Conservation (phyloP, 2,329 filamentous ascomycete genomes). For the Chaetomium sp. region DNA sequence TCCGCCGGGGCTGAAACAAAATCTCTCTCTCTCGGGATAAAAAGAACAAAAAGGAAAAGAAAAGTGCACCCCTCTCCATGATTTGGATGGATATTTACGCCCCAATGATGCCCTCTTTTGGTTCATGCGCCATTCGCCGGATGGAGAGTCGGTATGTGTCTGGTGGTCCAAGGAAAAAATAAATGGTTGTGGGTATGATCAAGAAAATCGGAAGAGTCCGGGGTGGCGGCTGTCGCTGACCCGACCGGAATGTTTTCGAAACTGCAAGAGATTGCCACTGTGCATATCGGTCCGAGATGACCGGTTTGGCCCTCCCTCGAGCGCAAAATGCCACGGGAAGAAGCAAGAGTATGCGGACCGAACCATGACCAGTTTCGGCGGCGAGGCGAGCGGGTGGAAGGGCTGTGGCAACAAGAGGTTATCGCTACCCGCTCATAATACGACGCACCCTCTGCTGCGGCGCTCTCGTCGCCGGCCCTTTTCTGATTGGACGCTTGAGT, state of each 20-base stretch:
- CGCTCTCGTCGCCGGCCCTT: constrained; percentile 38
- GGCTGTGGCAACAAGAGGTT: not conserved
- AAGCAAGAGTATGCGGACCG: not conserved
- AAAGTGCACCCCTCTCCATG: constrained; percentile 14
- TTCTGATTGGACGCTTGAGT: constrained; percentile 34
- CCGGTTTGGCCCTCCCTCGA: constrained; percentile 3
- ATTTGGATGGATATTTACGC: constrained; percentile 34
- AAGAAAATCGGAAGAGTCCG: constrained; percentile 27
- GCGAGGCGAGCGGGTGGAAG: not conserved
- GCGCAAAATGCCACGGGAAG: not conserved
- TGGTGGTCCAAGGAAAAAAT: constrained; percentile 19
- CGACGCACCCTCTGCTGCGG: constrained; percentile 44
- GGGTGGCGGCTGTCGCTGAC: constrained; percentile 17
- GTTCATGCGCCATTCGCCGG: constrained; percentile 48
- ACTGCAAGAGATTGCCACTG: constrained; percentile 30
- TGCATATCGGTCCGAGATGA: constrained; percentile 19
- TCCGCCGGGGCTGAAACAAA: not conserved
- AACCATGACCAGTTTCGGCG: not conserved
- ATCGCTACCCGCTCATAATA: constrained; percentile 43
- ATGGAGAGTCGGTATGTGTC: constrained; percentile 36
- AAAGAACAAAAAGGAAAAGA: constrained; percentile 23
- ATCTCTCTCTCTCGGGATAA: constrained; percentile 12
- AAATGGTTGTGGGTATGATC: constrained; percentile 33
- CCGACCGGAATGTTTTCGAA: constrained; percentile 8
- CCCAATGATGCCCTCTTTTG: constrained; percentile 40